These are phyloP conservation scores for Phytophthora sansomeana DNA, from an alignment of 352 stramenopile species.

Conservation along the genomic window DNA sequence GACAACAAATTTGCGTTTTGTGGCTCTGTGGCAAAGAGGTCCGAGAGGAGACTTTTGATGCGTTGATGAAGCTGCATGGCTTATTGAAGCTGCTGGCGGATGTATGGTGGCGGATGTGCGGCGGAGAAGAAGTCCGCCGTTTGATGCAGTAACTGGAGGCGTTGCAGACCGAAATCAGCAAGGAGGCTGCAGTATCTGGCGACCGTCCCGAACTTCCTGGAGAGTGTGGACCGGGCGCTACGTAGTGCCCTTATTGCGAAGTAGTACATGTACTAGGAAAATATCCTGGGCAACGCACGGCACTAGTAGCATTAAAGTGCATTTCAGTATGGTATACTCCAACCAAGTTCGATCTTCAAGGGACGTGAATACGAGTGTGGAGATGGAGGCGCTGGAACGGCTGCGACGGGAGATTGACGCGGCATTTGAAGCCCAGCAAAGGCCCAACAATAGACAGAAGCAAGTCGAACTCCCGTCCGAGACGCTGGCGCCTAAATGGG, in stretches of 20 bases:
- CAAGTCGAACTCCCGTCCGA: background rate
- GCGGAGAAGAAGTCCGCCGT: conserved; percentile 80
- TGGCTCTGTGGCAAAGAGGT: conserved; percentile 67
- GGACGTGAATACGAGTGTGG: conserved; percentile 10
- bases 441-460: background rate
- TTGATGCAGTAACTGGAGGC: conserved; percentile 87
- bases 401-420: conserved; percentile 37
- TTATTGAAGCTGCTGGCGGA: conserved; percentile 85
- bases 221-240: too few relatives aligned
- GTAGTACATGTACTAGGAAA: too few relatives aligned
- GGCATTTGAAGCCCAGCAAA: conserved; percentile 29
- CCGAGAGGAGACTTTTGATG: conserved; percentile 64
- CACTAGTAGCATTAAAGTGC: too few relatives aligned
- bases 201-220: too few relatives aligned
- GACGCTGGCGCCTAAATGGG: conserved; percentile 29
- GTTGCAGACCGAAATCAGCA: conserved; percentile 79
- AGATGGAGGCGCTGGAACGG: conserved; percentile 22
- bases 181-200: conserved; percentile 30
- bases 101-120: too few relatives aligned
- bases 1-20: too few relatives aligned
- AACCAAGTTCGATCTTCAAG: conserved; percentile 8
- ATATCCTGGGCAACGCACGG: too few relatives aligned
- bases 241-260: too few relatives aligned
- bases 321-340: too few relatives aligned
- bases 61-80: conserved; percentile 79